Evolutionary conservation across 768 basidiomycete species (phyloP), one percentile per base, ranked within the genome.

Genomic region (Cyclocybe aegerita): DNA sequence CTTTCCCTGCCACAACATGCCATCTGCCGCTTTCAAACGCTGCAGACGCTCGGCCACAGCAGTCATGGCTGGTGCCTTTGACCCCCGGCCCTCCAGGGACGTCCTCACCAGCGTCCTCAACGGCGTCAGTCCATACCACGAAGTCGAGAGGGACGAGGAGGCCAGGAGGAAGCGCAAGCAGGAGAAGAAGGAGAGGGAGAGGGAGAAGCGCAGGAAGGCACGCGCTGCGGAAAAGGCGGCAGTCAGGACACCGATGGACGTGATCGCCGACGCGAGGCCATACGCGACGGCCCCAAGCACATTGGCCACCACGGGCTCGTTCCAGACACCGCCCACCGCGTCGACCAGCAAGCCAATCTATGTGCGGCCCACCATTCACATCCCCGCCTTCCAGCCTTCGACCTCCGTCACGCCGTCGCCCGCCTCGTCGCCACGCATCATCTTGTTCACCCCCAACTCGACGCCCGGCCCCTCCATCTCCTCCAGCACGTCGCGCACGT

Each of bases 31-130:
- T 4, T 58, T 61, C 45, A 79, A 78, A 61, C 76, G 67, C 46
- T 65, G 65, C 29, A 70, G 79, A 14, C 85, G 90, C 51, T 85
- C 79, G 42, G 90, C 90, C 39, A 92, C 90, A 7, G 65, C 82
- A 7, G 85, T 91, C 37, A 79, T 90, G 68, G 82, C 88, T 0
- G 90, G 90, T 57, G 71, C 76, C 63, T 90, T 88, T 66, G 90
- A 91, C 71, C 65, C 75, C 4, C 77, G 77, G 14, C 83, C 85
- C 0, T 62, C 76, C 34, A 80, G 90, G 64, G 88, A 91, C 69
- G 87, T 86, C 55, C 75, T 92, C 56, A 91, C 90, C 10, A 88
- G 85, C 66, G 66, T 90, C 43, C 71, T 91, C 60, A 90, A 90
- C 60, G 88, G 88, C 44, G 85, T 90, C 30, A 78, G 77, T 0